Evolutionary conservation across 768 basidiomycete species (phyloP).

Genomic region (Serendipita sp.): DNA sequence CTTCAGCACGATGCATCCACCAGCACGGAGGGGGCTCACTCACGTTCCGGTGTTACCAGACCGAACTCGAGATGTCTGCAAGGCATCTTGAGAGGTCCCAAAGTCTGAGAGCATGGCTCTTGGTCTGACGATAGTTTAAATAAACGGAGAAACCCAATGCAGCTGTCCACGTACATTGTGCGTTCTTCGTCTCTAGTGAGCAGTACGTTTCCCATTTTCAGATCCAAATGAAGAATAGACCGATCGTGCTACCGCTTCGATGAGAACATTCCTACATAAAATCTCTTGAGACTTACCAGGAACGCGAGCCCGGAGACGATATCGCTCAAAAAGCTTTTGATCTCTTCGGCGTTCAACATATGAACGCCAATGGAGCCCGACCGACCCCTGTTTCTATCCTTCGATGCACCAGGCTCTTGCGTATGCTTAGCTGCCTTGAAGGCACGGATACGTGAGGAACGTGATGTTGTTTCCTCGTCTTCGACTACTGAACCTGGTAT

Average conservation of each 20-base stretch:
- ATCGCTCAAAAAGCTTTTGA: constrained; percentile 63
- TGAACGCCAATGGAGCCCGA: constrained; percentile 50
- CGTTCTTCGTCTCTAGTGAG: constrained; percentile 80
- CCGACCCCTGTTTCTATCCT: constrained; percentile 22
- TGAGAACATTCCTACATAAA: neutral
- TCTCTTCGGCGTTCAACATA: constrained; percentile 70
- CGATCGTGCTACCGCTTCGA: constrained; percentile 43
- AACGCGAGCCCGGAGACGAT: constrained; percentile 78
- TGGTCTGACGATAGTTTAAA: constrained; percentile 33
- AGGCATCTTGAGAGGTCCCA: constrained; percentile 85
- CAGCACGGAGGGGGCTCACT: constrained; percentile 18
- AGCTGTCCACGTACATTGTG: constrained; percentile 39
- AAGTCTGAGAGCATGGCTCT: constrained; percentile 93
- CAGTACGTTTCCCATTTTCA: constrained; percentile 89
- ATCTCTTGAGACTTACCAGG: constrained; percentile 36
- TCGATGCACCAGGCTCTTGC: constrained; percentile 20
- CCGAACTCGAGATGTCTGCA: constrained; percentile 45
- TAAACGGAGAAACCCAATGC: neutral
- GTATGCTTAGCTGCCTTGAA: constrained; percentile 56
- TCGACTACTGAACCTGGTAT: constrained; percentile 3
- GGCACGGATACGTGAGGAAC: constrained; percentile 57
- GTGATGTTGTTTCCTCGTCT: constrained; percentile 28
- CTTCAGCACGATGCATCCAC: neutral
- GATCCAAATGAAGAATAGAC: constrained; percentile 79
- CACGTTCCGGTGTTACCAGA: constrained; percentile 93